Evolutionary conservation across 2,329 filamentous ascomycete genomes (phyloP).

Genomic region (Cadophora sp.): DNA sequence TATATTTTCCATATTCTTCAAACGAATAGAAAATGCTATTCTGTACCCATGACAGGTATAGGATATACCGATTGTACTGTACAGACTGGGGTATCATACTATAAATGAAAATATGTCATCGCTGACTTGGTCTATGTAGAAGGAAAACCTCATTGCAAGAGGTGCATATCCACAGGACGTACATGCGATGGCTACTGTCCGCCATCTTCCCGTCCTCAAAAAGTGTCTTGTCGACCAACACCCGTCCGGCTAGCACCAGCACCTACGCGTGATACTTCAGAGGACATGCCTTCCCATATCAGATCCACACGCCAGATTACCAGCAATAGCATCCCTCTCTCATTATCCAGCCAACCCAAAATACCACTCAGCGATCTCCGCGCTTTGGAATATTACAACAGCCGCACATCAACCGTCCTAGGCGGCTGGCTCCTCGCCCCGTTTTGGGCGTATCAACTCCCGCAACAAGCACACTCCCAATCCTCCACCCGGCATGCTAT

Average conservation of each 20-base stretch:
- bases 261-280: neutral
- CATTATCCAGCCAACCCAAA: neutral
- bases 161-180: slow-evolving; percentile 3
- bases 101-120: neutral
- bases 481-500: slow-evolving; percentile 57
- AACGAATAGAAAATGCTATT: neutral
- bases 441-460: slow-evolving; percentile 55
- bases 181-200: neutral
- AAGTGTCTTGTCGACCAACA: neutral
- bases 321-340: neutral
- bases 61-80: too few species aligned
- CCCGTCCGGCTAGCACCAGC: neutral
- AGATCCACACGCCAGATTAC: neutral
- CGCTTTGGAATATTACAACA: slow-evolving; percentile 47
- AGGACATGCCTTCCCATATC: neutral
- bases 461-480: slow-evolving; percentile 53
- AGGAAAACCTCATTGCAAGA: neutral
- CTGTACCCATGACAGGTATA: neutral
- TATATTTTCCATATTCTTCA: neutral
- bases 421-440: slow-evolving; percentile 51
- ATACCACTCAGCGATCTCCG: slow-evolving; percentile 17
- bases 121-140: neutral
- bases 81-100: neutral
- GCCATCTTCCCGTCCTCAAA: neutral
- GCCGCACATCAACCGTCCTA: slow-evolving; percentile 50